Percentiles rank a stretch among this genome's conserved stretches.
These are phyloP conservation scores for Gilbertella persicaria DNA, from an alignment of 371 early-diverging fungal genomes.

Conservation along the genomic window DNA sequence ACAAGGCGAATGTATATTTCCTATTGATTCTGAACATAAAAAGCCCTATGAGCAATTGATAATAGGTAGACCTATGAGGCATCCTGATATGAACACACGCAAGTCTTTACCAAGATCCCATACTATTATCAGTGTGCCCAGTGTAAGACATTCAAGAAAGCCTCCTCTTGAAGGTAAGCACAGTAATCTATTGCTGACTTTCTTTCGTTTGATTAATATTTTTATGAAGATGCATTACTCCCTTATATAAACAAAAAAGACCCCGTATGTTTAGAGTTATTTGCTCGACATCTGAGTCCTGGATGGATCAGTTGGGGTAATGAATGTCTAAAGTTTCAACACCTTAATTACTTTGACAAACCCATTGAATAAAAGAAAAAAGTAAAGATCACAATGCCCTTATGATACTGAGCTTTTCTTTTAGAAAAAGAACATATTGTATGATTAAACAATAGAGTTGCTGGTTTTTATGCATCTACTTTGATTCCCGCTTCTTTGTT, in stretches of 20 bases:
- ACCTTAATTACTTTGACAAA: slow-evolving; percentile 35
- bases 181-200: not conserved
- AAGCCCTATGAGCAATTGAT: slow-evolving; percentile 71
- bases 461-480: no score
- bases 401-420: no score
- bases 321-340: slow-evolving; percentile 69
- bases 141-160: slow-evolving; percentile 67
- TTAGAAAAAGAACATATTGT: no score
- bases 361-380: no score
- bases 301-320: slow-evolving; percentile 80
- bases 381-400: no score
- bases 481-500: no score
- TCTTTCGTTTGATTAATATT: not conserved
- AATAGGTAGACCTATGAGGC: slow-evolving; percentile 41
- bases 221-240: slow-evolving; percentile 21
- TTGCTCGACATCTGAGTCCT: slow-evolving; percentile 67
- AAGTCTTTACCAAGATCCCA: slow-evolving; percentile 9
- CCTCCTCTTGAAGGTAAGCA: slow-evolving; percentile 57
- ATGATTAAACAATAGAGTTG: no score
- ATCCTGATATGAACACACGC: not conserved
- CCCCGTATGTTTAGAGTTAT: slow-evolving; percentile 64
- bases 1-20: slow-evolving; percentile 51
- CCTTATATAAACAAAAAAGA: slow-evolving; percentile 22
- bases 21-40: slow-evolving; percentile 58
- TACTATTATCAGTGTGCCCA: slow-evolving; percentile 59